Conservation (phyloP, 306 rosid genomes). For the Vachellia pachyceras region DNA sequence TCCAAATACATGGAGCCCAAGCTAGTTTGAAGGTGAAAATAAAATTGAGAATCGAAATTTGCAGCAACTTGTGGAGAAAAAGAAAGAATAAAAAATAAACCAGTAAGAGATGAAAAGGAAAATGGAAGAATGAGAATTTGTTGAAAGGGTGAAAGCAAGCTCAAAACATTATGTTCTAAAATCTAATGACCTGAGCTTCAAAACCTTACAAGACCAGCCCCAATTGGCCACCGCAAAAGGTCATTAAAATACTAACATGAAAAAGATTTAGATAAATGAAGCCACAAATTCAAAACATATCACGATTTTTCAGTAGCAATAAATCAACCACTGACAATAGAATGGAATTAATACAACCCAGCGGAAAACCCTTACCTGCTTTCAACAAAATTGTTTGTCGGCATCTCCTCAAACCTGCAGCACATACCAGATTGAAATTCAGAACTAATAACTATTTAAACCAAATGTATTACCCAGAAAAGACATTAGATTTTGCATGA, state of each 20-base stretch:
- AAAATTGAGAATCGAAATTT: not conserved
- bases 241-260: not conserved
- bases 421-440: slow-evolving; percentile 20
- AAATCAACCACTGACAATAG: not conserved
- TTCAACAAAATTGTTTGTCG: slow-evolving; percentile 92
- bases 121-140: not conserved
- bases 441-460: slow-evolving; percentile 23
- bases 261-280: not conserved
- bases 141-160: not conserved
- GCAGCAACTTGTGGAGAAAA: slow-evolving; percentile 10
- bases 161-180: not conserved
- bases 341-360: slow-evolving; percentile 22
- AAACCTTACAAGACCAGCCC: not conserved
- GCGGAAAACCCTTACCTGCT: slow-evolving; percentile 69
- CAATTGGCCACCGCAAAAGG: not conserved
- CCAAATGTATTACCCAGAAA: slow-evolving; percentile 17
- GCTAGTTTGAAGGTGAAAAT: slow-evolving; percentile 14
- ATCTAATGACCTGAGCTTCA: not conserved
- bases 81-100: not conserved
- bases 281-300: not conserved
- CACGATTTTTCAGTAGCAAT: not conserved
- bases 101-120: not conserved
- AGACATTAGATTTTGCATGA: slow-evolving; percentile 26
- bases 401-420: slow-evolving; percentile 98
- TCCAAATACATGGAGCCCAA: not conserved